Evolutionary conservation across 805 yeast genomes (phyloP).

Genomic region (Cyberlindnera xishuangbannaensis): DNA sequence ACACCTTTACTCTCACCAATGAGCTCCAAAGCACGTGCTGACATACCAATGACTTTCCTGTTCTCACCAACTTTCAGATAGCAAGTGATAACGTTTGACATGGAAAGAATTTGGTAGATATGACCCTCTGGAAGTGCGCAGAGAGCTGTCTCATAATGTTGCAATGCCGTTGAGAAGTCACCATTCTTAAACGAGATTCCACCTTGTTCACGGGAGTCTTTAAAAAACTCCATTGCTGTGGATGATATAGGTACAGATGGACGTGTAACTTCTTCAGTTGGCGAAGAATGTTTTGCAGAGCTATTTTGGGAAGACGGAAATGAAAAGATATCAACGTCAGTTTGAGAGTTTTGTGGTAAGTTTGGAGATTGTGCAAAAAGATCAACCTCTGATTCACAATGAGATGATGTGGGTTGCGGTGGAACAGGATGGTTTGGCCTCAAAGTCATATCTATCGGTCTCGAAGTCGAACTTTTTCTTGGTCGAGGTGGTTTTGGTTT

Average conservation of each 20-base stretch:
- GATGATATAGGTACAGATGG: slow-evolving; percentile 13
- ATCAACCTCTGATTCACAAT: too few species aligned
- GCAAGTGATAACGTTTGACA: slow-evolving; percentile 71
- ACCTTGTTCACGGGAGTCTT: slow-evolving; percentile 50
- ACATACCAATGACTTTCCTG: slow-evolving; percentile 27
- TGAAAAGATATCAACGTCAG: slow-evolving; percentile 11
- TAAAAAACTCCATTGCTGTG: slow-evolving; percentile 31
- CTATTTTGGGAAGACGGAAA: slow-evolving; percentile 18
- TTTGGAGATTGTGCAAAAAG: slow-evolving; percentile 16
- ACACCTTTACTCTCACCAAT: slow-evolving; percentile 33
- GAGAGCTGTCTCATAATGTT: slow-evolving; percentile 51
- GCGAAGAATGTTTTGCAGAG: slow-evolving; percentile 7
- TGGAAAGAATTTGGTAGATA: slow-evolving; percentile 57
- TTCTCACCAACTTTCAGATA: slow-evolving; percentile 66
- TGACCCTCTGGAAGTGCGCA: slow-evolving; percentile 58
- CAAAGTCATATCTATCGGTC: slow-evolving; percentile 1
- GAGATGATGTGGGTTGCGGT: slow-evolving; percentile 8
- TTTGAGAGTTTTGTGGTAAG: slow-evolving; percentile 1
- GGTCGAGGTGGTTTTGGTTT: slow-evolving; percentile 10
- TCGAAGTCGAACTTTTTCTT: slow-evolving; percentile 7
- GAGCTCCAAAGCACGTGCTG: slow-evolving; percentile 27
- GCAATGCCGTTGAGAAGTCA: slow-evolving; percentile 64
- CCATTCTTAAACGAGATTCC: slow-evolving; percentile 69
- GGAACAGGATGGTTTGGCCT: slow-evolving; percentile 2
- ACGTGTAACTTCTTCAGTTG: slow-evolving; percentile 7